phyloP scores from a whole-genome alignment of 2,329 filamentous ascomycete genomes.

The Talaromyces funiculosus region DNA sequence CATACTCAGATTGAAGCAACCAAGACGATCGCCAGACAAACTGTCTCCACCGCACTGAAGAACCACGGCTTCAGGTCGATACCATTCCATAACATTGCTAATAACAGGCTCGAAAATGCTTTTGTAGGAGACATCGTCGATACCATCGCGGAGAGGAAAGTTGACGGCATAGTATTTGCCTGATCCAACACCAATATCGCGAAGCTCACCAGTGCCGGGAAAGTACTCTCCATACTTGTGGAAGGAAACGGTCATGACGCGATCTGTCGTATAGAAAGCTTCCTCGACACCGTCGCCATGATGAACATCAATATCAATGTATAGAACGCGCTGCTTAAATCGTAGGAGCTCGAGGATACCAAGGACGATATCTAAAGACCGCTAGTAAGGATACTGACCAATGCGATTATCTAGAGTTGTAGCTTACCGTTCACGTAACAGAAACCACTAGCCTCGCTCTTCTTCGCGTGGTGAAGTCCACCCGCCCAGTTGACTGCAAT shows the following conservation, averaged over 20 bases:
- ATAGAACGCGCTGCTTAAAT: slow-evolving; percentile 59
- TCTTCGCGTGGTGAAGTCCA: slow-evolving; percentile 93
- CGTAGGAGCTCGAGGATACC: slow-evolving; percentile 60
- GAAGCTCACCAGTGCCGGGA: slow-evolving; percentile 62
- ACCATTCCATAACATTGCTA: slow-evolving; percentile 63
- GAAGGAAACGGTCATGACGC: slow-evolving; percentile 67
- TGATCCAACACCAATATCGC: slow-evolving; percentile 61
- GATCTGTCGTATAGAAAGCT: slow-evolving; percentile 65
- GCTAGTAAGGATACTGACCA: slow-evolving; percentile 15
- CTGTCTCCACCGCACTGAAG: slow-evolving; percentile 65
- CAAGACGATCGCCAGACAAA: slow-evolving; percentile 60
- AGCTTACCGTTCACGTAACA: slow-evolving; percentile 82
- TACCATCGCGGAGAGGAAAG: slow-evolving; percentile 63
- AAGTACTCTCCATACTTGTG: slow-evolving; percentile 71
- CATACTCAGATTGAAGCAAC: slow-evolving; percentile 68
- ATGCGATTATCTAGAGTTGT: not conserved
- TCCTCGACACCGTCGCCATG: slow-evolving; percentile 66
- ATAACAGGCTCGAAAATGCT: slow-evolving; percentile 64
- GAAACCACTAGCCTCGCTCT: slow-evolving; percentile 88
- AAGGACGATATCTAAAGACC: slow-evolving; percentile 55
- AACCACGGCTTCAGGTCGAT: slow-evolving; percentile 61
- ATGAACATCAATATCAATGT: slow-evolving; percentile 64
- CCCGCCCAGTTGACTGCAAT: slow-evolving; percentile 82
- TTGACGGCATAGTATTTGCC: slow-evolving; percentile 66
- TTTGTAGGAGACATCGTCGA: slow-evolving; percentile 63